Conservation (phyloP, 2,329 filamentous ascomycete genomes). For the Daldinia eschscholtzii region DNA sequence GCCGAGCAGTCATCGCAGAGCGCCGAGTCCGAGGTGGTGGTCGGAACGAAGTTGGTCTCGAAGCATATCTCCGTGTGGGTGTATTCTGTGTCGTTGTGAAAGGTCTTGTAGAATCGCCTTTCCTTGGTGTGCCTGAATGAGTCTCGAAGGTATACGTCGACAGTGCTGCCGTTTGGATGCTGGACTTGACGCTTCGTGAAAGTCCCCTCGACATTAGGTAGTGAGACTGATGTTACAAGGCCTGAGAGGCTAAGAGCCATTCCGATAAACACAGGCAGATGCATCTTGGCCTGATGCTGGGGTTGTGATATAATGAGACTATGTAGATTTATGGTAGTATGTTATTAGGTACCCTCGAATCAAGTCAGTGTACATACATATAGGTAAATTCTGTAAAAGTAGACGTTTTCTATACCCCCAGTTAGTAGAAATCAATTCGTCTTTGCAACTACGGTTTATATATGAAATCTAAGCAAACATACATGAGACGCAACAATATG, state of each 20-base stretch:
- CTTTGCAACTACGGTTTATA: not conserved
- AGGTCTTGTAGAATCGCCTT: constrained; percentile 35
- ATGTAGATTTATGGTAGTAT: not conserved
- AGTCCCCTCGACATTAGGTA: constrained; percentile 16
- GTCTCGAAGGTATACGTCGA: constrained; percentile 23
- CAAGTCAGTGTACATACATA: not conserved
- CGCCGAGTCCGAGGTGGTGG: constrained; percentile 26
- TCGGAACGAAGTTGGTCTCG: constrained; percentile 37
- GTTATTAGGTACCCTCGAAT: too few relatives aligned
- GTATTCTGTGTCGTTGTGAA: constrained; percentile 25
- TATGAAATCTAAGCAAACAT: constrained; percentile 5
- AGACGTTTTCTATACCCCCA: not conserved
- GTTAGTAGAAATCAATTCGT: not conserved
- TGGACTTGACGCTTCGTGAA: constrained; percentile 21
- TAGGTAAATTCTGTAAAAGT: not conserved
- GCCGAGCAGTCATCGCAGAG: constrained; percentile 27
- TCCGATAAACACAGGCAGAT: not conserved
- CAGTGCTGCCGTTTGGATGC: constrained; percentile 23
- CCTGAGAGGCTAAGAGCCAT: not conserved
- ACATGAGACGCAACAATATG: not conserved
- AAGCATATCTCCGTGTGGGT: constrained; percentile 33
- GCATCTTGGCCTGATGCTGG: constrained; percentile 13
- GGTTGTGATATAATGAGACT: not conserved
- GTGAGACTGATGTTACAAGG: constrained; percentile 9
- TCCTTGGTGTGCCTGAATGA: constrained; percentile 12